These are phyloP conservation scores for Melastoma malabathricum DNA, from an alignment of 345 rosid species.

Conservation along the genomic window DNA sequence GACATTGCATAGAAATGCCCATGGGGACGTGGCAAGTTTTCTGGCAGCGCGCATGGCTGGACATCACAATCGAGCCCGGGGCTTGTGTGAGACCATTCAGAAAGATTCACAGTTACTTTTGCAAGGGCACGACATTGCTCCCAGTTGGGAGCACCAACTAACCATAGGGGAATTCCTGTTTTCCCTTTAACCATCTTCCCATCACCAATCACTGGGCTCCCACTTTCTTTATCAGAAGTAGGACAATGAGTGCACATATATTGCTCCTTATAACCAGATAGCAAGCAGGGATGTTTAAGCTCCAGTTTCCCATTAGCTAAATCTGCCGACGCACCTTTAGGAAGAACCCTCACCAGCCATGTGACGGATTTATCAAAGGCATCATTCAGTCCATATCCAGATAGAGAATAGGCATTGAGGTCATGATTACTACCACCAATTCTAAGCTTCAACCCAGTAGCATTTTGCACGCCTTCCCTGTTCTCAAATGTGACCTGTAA, in stretches of 20 bases:
- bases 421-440: conserved; percentile 70
- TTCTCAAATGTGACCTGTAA: conserved; percentile 95
- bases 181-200: conserved; percentile 33
- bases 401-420: conserved; percentile 89
- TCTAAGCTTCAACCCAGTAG: conserved; percentile 56
- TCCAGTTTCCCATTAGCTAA: conserved; percentile 40
- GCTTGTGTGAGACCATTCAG: conserved; percentile 64
- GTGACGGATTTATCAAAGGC: conserved; percentile 89
- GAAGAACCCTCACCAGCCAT: conserved; percentile 37
- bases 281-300: conserved; percentile 86
- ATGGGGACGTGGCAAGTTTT: conserved; percentile 61
- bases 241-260: conserved; percentile 67
- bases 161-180: conserved; percentile 49
- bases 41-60: conserved; percentile 85
- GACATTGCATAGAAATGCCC: conserved; percentile 91
- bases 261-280: conserved; percentile 62
- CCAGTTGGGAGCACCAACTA: conserved; percentile 85
- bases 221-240: conserved; percentile 26
- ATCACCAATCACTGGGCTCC: conserved; percentile 27
- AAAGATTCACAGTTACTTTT: conserved; percentile 67
- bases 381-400: conserved; percentile 97
- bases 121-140: conserved; percentile 66
- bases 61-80: conserved; percentile 71
- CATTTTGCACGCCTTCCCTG: conserved; percentile 35
- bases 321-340: conserved; percentile 26